Percentiles rank a stretch among this genome's conserved stretches.
phyloP scores from a whole-genome alignment of 495 filamentous ascomycete species.

The Penicillium dipodomyicola region DNA sequence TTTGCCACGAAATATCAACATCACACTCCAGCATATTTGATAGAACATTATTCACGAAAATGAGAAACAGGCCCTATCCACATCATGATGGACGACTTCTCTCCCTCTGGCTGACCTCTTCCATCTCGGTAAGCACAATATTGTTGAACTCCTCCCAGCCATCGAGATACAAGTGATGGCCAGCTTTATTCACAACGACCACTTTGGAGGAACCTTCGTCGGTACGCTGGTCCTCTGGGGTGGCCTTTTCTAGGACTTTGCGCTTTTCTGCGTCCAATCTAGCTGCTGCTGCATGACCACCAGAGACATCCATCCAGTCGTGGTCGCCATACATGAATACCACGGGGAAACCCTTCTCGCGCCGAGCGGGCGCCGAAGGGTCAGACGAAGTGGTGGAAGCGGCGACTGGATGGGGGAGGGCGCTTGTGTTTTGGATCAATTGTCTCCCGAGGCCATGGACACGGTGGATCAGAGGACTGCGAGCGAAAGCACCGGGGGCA shows the following conservation, averaged over 20 bases:
- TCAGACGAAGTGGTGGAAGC: conserved; percentile 10
- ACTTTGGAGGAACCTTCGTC: conserved; percentile 85
- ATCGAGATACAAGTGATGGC: conserved; percentile 93
- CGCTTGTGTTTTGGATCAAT: conserved; percentile 34
- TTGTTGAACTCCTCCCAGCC: conserved; percentile 87
- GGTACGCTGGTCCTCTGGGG: conserved; percentile 61
- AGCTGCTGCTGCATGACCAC: conserved; percentile 76
- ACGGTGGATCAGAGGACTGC: conserved; percentile 79
- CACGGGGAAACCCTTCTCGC: conserved; percentile 77
- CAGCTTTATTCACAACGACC: conserved; percentile 74
- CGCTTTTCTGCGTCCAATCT: conserved; percentile 70
- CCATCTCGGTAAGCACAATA: conserved; percentile 72
- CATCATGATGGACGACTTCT: conserved; percentile 19
- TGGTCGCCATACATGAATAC: conserved; percentile 94
- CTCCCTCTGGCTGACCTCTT: conserved; percentile 58
- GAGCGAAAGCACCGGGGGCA: conserved; percentile 88
- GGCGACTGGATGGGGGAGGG: conserved; percentile 14
- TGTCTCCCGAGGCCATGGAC: conserved; percentile 85
- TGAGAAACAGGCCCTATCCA: not conserved
- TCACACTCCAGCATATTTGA: conserved; percentile 15
- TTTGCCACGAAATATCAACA: not conserved
- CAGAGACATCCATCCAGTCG: conserved; percentile 97
- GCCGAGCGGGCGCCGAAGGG: conserved; percentile 24
- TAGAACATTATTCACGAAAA: conserved; percentile 15
- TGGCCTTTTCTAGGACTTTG: conserved; percentile 55